Evolutionary conservation across 176 grass and related monocot genomes (phyloP).

Genomic region (Pharus latifolius): DNA sequence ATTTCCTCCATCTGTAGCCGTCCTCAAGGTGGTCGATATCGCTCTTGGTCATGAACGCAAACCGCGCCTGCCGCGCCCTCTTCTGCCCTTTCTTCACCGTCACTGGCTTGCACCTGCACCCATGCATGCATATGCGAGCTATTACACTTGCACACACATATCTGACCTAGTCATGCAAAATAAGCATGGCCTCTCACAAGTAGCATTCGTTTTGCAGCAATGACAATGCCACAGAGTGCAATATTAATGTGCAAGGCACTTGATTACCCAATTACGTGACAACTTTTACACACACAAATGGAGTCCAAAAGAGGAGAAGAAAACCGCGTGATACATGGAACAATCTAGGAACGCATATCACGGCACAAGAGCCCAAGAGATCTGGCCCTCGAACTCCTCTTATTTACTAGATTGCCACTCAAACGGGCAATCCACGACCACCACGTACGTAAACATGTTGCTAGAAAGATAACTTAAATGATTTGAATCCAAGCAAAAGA

Average conservation of each 20-base stretch:
- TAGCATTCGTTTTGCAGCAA: too few relatives aligned
- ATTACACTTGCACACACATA: neutral
- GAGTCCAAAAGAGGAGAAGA: slow-evolving; percentile 2
- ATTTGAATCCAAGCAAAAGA: neutral
- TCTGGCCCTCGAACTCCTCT: neutral
- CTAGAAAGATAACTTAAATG: too few relatives aligned
- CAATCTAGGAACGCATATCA: slow-evolving; percentile 45
- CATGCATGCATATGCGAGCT: neutral
- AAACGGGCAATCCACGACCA: slow-evolving; percentile 23
- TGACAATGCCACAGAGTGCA: slow-evolving; percentile 12
- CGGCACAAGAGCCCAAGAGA: slow-evolving; percentile 29
- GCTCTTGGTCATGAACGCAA: slow-evolving; percentile 89
- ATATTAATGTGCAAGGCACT: slow-evolving; percentile 4
- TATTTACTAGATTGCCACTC: slow-evolving; percentile 41
- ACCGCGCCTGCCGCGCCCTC: slow-evolving; percentile 52
- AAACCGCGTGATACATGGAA: slow-evolving; percentile 49
- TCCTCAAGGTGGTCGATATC: slow-evolving; percentile 85
- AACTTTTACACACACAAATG: too few relatives aligned
- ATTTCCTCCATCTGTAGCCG: slow-evolving; percentile 92
- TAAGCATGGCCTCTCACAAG: neutral
- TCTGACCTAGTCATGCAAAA: neutral
- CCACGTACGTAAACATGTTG: slow-evolving; percentile 35
- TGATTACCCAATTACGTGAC: too few relatives aligned
- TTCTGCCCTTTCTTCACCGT: slow-evolving; percentile 51
- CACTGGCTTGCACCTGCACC: neutral